Conservation (phyloP, 306 rosid genomes). For the Luffa acutangula region DNA sequence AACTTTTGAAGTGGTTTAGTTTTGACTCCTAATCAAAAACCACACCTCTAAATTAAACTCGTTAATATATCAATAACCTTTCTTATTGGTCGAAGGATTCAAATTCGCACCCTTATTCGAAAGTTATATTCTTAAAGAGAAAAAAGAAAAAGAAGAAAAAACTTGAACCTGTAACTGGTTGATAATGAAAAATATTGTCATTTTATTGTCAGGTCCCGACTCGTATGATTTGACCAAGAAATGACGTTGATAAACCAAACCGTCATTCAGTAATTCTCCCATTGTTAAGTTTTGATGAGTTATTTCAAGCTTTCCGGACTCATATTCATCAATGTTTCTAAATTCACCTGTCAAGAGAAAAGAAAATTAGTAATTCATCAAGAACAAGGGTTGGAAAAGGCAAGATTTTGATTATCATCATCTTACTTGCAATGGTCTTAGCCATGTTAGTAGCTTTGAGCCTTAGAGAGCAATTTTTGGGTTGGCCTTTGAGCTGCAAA, state of each 20-base stretch:
- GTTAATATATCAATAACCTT: too few relatives aligned
- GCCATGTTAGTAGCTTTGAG: not conserved
- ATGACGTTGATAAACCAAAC: constrained; percentile 10
- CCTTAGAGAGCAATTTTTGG: too few relatives aligned
- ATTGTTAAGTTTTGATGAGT: not conserved
- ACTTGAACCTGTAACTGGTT: constrained; percentile 15
- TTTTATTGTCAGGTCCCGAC: constrained; percentile 12
- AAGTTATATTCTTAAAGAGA: too few relatives aligned
- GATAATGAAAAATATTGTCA: not conserved
- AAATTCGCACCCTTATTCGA: too few relatives aligned
- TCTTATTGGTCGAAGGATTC: too few relatives aligned
- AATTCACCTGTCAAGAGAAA: not conserved
- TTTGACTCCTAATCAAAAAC: constrained; percentile 10
- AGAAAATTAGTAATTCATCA: not conserved
- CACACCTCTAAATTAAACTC: not conserved
- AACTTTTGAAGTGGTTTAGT: constrained; percentile 13
- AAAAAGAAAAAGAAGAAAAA: too few relatives aligned
- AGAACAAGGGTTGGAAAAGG: not conserved
- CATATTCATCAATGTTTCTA: not conserved
- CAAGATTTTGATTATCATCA: not conserved
- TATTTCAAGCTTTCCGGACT: not conserved
- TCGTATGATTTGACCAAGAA: constrained; percentile 16
- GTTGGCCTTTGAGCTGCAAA: not conserved
- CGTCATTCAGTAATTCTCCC: not conserved
- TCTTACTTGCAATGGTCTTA: not conserved